Evolutionary conservation across 2,329 filamentous ascomycete species (phyloP), one percentile per base, ranked within the genome.

Genomic region (Ascochyta clinopodiicola): DNA sequence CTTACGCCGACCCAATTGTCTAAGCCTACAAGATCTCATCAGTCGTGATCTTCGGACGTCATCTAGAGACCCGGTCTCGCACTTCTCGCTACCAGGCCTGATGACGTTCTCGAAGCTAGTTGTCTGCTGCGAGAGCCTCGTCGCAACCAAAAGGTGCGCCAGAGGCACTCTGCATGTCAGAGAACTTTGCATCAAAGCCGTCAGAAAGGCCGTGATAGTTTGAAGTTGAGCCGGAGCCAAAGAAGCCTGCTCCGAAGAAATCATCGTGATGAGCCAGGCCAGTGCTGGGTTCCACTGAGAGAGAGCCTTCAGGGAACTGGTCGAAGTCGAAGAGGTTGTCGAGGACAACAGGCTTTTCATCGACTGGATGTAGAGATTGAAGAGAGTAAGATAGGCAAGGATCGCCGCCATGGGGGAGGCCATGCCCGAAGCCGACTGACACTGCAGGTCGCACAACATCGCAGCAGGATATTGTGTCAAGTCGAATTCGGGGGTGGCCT

Each of bases 401-500:
- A 67, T 73, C 66, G 71, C 62, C 62, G 66, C 63, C 57, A 62
- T 64, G 15, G 53, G 63, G 47, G 67, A 65, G 57, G 64, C 66
- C 62, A 64, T 57, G 61, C 56, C 59, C 64, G 72, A 72, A 64
- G 81, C 86, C 89, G 90, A 94, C 88, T 87, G 95, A 98, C 95
- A 99, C 95, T 90, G 95, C 95, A 96, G 95, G 95, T 96, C 95
- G 80, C 89, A 98, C 95, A 98, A 97, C 94, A 97, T 89, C 93
- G 86, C 95, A 85, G 95, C 95, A 98, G 95, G 93, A 96, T 96
- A 93, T 97, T 97, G 95, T 97, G 93, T 95, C 95, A 86, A 81
- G 85, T 96, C 91, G 87, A 90, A 84, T 80, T 88, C 85, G 81
- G 80, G 64, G 40, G 64, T 76, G 76, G 78, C 77, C 70, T 78